These are phyloP conservation scores for Penicillium subrubescens DNA, from an alignment of 495 filamentous ascomycete species.

Conservation along the genomic window DNA sequence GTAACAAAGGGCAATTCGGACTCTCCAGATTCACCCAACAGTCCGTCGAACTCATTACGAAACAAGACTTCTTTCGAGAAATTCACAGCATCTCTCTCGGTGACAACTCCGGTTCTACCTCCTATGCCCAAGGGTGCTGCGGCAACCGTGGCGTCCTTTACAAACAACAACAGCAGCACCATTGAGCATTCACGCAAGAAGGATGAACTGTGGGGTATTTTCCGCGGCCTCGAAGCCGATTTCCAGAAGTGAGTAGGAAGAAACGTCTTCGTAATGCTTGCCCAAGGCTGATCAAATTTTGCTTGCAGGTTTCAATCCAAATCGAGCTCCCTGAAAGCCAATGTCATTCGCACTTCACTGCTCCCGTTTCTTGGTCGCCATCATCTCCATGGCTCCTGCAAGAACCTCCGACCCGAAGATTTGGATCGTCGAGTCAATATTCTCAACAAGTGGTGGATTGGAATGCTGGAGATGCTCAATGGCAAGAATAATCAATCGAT, in stretches of 20 bases:
- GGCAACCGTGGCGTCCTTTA: constrained; percentile 33
- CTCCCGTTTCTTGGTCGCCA: constrained; percentile 82
- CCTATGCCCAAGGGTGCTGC: constrained; percentile 50
- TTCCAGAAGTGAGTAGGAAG: constrained; percentile 64
- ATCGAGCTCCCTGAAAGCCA: constrained; percentile 75
- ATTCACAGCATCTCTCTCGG: constrained; percentile 49
- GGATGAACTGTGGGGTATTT: constrained; percentile 89
- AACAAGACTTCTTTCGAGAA: constrained; percentile 62
- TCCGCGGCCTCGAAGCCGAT: constrained; percentile 79
- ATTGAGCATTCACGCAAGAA: constrained; percentile 56
- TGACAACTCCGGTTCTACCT: constrained; percentile 51
- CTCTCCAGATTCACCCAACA: constrained; percentile 44
- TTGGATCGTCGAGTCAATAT: constrained; percentile 81
- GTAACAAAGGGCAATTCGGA: constrained; percentile 48
- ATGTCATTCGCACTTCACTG: constrained; percentile 74
- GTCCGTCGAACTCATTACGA: constrained; percentile 53
- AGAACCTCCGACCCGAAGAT: constrained; percentile 73
- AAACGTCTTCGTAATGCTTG: not conserved
- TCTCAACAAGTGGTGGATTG: constrained; percentile 95
- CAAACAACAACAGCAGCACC: constrained; percentile 37
- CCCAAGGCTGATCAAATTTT: constrained; percentile 16
- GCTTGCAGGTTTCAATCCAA: constrained; percentile 68
- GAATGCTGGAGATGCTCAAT: constrained; percentile 82
- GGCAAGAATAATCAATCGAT: constrained; percentile 71
- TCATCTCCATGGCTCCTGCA: constrained; percentile 68